These are phyloP conservation scores for Eucalyptus regnans DNA, from an alignment of 345 rosid genomes.

Conservation along the genomic window DNA sequence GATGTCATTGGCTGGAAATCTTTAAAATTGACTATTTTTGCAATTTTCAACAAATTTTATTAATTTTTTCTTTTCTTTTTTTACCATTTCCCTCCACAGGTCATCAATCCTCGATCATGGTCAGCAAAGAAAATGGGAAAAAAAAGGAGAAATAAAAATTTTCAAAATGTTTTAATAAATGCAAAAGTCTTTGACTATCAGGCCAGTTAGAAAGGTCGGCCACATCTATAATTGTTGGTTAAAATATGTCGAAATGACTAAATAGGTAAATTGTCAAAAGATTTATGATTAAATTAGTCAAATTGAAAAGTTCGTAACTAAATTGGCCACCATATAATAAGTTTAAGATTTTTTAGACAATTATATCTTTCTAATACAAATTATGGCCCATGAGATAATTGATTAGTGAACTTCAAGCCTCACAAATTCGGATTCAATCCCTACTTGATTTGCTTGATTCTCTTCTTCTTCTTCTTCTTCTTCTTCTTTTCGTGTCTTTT, in stretches of 20 bases:
- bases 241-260: accelerated
- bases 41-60: background rate
- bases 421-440: background rate
- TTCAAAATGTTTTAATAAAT: too few species aligned
- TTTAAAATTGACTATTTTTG: background rate
- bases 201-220: accelerated
- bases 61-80: too few species aligned
- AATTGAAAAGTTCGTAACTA: too few species aligned
- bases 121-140: too few species aligned
- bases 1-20: background rate
- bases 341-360: background rate
- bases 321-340: too few species aligned
- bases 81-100: too few species aligned
- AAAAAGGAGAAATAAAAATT: accelerated
- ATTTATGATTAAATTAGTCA: accelerated
- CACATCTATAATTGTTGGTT: accelerated
- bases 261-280: accelerated
- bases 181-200: too few species aligned
- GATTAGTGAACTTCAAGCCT: background rate
- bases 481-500: background rate
- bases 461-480: background rate
- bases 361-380: background rate
- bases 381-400: background rate
- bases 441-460: background rate
- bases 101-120: too few species aligned